Evolutionary conservation across 345 rosid species (phyloP).

Genomic region (Aquilaria yunnanensis): DNA sequence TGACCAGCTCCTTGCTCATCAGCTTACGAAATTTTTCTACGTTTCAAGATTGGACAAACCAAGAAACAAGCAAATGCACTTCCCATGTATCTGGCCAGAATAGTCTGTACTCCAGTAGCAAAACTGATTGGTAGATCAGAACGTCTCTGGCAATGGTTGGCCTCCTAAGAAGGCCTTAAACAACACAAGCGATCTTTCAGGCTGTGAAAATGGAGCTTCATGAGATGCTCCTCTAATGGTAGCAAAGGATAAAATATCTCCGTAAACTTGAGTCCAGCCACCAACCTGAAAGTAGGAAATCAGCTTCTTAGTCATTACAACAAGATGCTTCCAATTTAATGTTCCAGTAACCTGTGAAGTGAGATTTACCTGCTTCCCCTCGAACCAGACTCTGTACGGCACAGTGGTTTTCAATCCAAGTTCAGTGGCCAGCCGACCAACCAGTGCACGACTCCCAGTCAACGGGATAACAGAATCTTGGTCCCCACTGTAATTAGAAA

Average conservation of each 20-base stretch:
- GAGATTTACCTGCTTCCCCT: constrained; percentile 66
- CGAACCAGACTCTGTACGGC: constrained; percentile 88
- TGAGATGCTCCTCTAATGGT: constrained; percentile 95
- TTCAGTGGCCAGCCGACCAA: constrained; percentile 47
- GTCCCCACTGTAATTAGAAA: constrained; percentile 60
- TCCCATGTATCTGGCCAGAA: constrained; percentile 24
- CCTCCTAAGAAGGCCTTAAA: constrained; percentile 66
- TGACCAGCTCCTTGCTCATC: constrained; percentile 3
- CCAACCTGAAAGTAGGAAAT: constrained; percentile 55
- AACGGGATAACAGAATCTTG: constrained; percentile 96
- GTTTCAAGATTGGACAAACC: constrained; percentile 17
- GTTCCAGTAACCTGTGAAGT: background rate
- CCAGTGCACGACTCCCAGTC: constrained; percentile 77
- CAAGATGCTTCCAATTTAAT: background rate
- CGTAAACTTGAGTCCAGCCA: constrained; percentile 97
- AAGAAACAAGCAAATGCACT: constrained; percentile 22
- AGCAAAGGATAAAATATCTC: constrained; percentile 74
- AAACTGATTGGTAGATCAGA: constrained; percentile 36
- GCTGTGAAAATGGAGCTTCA: constrained; percentile 96
- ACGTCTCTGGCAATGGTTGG: constrained; percentile 62
- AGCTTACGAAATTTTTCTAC: constrained; percentile 22
- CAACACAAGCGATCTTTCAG: constrained; percentile 83
- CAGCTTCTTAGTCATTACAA: background rate
- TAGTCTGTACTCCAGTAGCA: constrained; percentile 11
- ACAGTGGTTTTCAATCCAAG: constrained; percentile 52